These are phyloP conservation scores for Brassica nigra DNA, from an alignment of 345 rosid species.

Conservation along the genomic window DNA sequence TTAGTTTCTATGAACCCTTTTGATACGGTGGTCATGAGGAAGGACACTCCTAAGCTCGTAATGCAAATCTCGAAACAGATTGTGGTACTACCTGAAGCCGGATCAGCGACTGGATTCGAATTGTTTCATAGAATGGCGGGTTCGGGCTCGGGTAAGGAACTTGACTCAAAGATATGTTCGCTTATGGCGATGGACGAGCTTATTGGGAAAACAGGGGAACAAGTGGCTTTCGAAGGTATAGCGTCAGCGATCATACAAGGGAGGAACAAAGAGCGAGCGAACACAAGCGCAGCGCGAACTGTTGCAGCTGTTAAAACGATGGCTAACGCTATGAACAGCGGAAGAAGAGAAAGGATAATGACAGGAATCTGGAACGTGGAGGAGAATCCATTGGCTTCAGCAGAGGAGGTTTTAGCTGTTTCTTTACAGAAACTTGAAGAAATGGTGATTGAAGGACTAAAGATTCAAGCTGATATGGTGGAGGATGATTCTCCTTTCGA, in stretches of 20 bases:
- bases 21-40: constrained; percentile 57
- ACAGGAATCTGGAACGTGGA: constrained; percentile 84
- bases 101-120: constrained; percentile 58
- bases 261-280: constrained; percentile 85
- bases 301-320: constrained; percentile 76
- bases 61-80: constrained; percentile 89
- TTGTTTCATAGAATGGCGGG: constrained; percentile 71
- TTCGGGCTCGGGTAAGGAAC: constrained; percentile 57
- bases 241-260: constrained; percentile 95
- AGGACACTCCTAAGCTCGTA: constrained; percentile 82
- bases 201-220: constrained; percentile 90
- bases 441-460: constrained; percentile 77
- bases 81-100: constrained; percentile 42
- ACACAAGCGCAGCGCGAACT: constrained; percentile 84
- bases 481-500: constrained; percentile 84
- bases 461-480: constrained; percentile 79
- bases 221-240: constrained; percentile 93
- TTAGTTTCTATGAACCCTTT: constrained; percentile 86
- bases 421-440: constrained; percentile 82
- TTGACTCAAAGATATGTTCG: constrained; percentile 58
- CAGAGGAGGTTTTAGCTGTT: constrained; percentile 72
- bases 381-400: constrained; percentile 55
- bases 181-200: constrained; percentile 82
- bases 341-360: constrained; percentile 81
- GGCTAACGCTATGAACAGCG: constrained; percentile 63